Base-by-base conservation (phyloP, 495 filamentous ascomycete genomes). In the Xylaria palmicola region DNA sequence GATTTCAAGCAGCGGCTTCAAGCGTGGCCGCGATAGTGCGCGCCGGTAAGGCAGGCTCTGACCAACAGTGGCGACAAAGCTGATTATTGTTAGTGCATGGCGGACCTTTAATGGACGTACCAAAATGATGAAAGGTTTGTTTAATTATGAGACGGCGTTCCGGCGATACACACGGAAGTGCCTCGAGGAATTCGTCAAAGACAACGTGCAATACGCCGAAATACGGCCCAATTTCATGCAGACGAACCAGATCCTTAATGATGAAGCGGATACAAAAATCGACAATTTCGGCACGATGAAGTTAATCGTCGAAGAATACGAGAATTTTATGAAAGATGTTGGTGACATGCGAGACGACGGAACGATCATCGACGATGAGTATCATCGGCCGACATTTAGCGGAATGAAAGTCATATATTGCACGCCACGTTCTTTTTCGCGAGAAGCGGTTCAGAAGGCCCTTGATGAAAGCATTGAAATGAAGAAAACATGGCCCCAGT, bases 401-500 rank as follows among this genome's bases (percentile, higher is more conserved):
- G 79, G 79, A 1, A 73, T 82, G 62, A 81, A 81, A 56, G 72
- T 82, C 52, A 82, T 82, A 36, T 82, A 81, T 67, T 82, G 79
- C 68, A 79, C 77, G 3, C 79, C 79, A 30, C 73, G 79, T 29
- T 81, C 78, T n/a, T 84, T 90, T 32, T 68, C 78, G 20, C 84
- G 83, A 29, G 79, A 81, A 0, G 68, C 78, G 7, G 84, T 97
- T 6, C 74, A 85, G 36, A 75, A 84, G 2, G 81, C 78, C 39
- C 88, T 98, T 79, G 81, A 87, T 39, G 78, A 93, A 59, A 97
- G 93, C 65, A 87, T 97, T 62, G 70, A 79, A 27, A 82, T 90
- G 66, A 96, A 97, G 68, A 74, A 81, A 48, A 71, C 74, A 34
- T 94, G 86, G 66, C 87, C 88, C 0, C 70, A 84, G 27, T 82